Conservation (phyloP, 2,329 filamentous ascomycete species). For the Fusarium devonianum region DNA sequence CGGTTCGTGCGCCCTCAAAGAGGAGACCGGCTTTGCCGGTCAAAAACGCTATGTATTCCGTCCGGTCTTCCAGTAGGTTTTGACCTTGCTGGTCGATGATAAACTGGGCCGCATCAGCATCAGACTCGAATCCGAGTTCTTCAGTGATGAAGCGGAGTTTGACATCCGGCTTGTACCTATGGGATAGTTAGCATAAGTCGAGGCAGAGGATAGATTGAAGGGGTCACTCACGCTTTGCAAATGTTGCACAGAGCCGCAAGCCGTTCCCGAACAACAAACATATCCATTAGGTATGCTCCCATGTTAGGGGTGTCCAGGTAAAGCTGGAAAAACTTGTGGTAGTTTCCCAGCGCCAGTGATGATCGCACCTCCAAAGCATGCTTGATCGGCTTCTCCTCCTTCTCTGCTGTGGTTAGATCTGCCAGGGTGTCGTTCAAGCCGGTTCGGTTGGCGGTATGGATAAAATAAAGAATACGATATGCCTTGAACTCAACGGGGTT, state of each 20-base stretch:
- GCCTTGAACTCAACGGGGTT: conserved; percentile 96
- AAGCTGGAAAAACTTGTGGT: conserved; percentile 96
- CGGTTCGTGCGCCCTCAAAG: conserved; percentile 76
- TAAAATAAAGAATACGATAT: conserved; percentile 99
- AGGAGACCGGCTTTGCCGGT: conserved; percentile 74
- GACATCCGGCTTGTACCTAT: conserved; percentile 90
- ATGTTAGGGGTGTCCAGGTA: conserved; percentile 95
- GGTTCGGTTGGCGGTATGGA: conserved; percentile 97
- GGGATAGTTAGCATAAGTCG: conserved; percentile 53
- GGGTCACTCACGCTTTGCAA: conserved; percentile 83
- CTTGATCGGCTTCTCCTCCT: conserved; percentile 81
- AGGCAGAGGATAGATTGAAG: not conserved
- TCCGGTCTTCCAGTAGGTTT: conserved; percentile 77
- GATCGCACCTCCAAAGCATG: conserved; percentile 93
- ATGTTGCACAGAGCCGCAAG: conserved; percentile 89
- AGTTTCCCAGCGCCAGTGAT: conserved; percentile 90
- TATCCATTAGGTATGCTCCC: conserved; percentile 98
- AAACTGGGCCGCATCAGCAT: conserved; percentile 89
- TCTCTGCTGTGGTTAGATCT: conserved; percentile 98
- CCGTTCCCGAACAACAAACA: conserved; percentile 95
- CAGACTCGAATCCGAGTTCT: conserved; percentile 93
- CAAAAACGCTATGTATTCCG: conserved; percentile 75
- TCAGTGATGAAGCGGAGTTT: conserved; percentile 91
- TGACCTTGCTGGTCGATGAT: conserved; percentile 81
- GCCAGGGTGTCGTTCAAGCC: conserved; percentile 98